Evolutionary conservation across 352 stramenopile genomes (phyloP).

Genomic region (Phytophthora constricta): DNA sequence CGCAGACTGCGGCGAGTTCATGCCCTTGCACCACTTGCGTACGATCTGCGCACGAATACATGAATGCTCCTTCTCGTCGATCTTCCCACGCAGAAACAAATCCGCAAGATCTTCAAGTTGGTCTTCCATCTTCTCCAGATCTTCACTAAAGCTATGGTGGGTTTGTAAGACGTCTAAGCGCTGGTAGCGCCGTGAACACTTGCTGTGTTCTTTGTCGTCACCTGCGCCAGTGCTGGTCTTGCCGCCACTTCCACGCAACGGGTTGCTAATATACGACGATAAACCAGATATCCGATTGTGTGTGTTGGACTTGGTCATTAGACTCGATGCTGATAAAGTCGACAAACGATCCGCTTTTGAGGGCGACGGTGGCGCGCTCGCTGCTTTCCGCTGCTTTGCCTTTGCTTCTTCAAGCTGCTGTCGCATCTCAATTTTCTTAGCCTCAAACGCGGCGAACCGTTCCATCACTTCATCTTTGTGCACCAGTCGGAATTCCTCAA

Average conservation of each 20-base stretch:
- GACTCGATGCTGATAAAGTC: constrained; percentile 46
- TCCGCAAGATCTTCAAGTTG: constrained; percentile 75
- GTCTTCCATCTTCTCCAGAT: constrained; percentile 83
- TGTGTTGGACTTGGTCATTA: constrained; percentile 32
- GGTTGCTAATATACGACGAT: constrained; percentile 78
- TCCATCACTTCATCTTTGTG: constrained; percentile 88
- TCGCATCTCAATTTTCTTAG: constrained; percentile 88
- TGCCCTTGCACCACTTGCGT: constrained; percentile 80
- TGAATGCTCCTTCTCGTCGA: constrained; percentile 87
- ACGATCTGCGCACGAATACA: constrained; percentile 86
- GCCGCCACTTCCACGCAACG: constrained; percentile 48
- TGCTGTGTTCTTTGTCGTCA: constrained; percentile 51
- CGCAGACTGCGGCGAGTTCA: constrained; percentile 82
- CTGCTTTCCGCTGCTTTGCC: constrained; percentile 48
- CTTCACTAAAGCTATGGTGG: constrained; percentile 68
- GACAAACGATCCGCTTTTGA: constrained; percentile 61
- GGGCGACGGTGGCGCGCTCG: constrained; percentile 57
- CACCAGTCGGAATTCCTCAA: constrained; percentile 74
- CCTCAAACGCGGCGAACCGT: constrained; percentile 75
- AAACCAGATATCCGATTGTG: constrained; percentile 36
- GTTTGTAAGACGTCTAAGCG: constrained; percentile 74
- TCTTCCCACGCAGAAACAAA: constrained; percentile 78
- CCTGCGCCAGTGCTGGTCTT: constrained; percentile 25
- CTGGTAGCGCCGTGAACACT: constrained; percentile 61
- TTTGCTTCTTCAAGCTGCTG: constrained; percentile 81